These are phyloP conservation scores for Penicillium digitatum DNA, from an alignment of 2,329 filamentous ascomycete genomes.

Conservation along the genomic window DNA sequence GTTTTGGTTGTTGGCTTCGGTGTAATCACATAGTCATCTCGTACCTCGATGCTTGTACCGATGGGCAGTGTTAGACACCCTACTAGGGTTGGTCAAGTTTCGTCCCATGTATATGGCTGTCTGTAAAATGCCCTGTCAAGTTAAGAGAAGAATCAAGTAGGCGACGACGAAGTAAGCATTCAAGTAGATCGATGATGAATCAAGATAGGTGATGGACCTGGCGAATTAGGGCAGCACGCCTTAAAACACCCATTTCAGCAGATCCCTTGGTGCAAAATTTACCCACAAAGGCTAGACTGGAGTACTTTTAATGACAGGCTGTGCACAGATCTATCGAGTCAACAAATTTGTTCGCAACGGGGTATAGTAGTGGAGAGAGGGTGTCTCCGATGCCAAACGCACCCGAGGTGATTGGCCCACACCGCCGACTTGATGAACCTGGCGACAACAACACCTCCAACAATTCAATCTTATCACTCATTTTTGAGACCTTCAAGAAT, in stretches of 20 bases:
- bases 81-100: slow-evolving; percentile 57
- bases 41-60: slow-evolving; percentile 62
- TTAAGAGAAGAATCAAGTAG: background rate
- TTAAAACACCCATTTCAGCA: slow-evolving; percentile 9
- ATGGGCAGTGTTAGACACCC: slow-evolving; percentile 62
- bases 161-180: background rate
- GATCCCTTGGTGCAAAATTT: slow-evolving; percentile 14
- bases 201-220: background rate
- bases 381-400: slow-evolving; percentile 11
- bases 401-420: slow-evolving; percentile 25
- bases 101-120: slow-evolving; percentile 35
- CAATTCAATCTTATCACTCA: slow-evolving; percentile 5
- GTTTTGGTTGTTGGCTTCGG: slow-evolving; percentile 5
- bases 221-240: slow-evolving; percentile 5
- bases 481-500: slow-evolving; percentile 22
- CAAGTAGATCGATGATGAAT: background rate
- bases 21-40: slow-evolving; percentile 1
- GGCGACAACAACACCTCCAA: slow-evolving; percentile 12
- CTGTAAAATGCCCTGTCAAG: background rate
- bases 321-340: background rate
- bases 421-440: slow-evolving; percentile 21
- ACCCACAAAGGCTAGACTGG: background rate
- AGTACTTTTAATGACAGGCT: background rate
- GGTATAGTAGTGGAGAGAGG: background rate
- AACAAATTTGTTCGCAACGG: background rate